These are phyloP conservation scores for Hirsutella thompsonii DNA, from an alignment of 2,329 filamentous ascomycete genomes.

Conservation along the genomic window DNA sequence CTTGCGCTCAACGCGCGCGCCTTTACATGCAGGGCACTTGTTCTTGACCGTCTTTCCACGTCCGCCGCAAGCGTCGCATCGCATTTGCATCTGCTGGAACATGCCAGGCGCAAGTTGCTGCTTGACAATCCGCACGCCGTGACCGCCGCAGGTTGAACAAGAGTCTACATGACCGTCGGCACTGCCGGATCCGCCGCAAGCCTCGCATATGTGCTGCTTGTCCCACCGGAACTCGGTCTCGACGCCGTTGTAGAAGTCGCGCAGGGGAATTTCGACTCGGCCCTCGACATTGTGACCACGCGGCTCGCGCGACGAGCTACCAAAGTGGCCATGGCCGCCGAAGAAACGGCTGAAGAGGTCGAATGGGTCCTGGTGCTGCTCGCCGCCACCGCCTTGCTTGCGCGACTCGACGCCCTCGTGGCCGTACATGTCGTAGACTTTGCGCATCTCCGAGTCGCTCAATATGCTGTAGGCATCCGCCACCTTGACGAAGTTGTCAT, in stretches of 20 bases:
- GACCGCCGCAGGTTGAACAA: slow-evolving; percentile 65
- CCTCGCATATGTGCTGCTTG: slow-evolving; percentile 89
- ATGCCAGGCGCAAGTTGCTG: slow-evolving; percentile 95
- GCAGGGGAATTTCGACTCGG: slow-evolving; percentile 62
- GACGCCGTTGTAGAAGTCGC: slow-evolving; percentile 85
- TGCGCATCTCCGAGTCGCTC: slow-evolving; percentile 63
- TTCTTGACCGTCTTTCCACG: slow-evolving; percentile 81
- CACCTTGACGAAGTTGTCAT: slow-evolving; percentile 86
- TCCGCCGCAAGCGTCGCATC: slow-evolving; percentile 79
- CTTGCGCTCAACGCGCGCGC: slow-evolving; percentile 65
- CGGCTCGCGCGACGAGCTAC: slow-evolving; percentile 58
- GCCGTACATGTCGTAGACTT: slow-evolving; percentile 89
- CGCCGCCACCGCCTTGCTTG: slow-evolving; percentile 43
- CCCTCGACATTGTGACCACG: slow-evolving; percentile 84
- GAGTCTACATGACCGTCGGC: slow-evolving; percentile 73
- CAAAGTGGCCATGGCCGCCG: slow-evolving; percentile 77
- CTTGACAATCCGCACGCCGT: slow-evolving; percentile 75
- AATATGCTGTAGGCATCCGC: slow-evolving; percentile 93
- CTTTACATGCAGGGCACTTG: slow-evolving; percentile 68
- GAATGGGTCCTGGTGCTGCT: slow-evolving; percentile 68
- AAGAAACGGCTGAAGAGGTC: slow-evolving; percentile 97
- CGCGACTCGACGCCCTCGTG: slow-evolving; percentile 83
- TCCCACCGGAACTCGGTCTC: slow-evolving; percentile 82
- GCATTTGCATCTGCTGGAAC: slow-evolving; percentile 91
- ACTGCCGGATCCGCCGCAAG: slow-evolving; percentile 76